Conservation (phyloP, 2,329 filamentous ascomycete species). For the Botrytis paeoniae region DNA sequence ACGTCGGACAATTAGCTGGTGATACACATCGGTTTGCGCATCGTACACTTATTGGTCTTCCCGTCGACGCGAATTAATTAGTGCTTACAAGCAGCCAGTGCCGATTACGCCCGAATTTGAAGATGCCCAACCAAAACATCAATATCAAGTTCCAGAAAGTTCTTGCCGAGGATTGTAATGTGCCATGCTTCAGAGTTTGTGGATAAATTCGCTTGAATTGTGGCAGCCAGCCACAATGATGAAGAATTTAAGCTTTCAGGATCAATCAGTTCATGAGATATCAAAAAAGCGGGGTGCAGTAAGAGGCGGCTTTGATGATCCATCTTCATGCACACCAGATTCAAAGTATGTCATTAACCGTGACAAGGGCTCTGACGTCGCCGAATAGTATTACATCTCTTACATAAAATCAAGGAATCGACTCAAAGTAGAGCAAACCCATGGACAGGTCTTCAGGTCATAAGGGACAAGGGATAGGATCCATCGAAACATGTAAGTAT, state of each 20-base stretch:
- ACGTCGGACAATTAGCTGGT: not conserved
- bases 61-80: not conserved
- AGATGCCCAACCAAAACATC: not conserved
- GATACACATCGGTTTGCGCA: not conserved
- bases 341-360: slow-evolving; percentile 1
- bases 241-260: slow-evolving; percentile 9
- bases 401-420: slow-evolving; percentile 6
- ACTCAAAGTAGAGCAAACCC: not conserved
- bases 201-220: not conserved
- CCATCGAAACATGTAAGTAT: slow-evolving; percentile 10
- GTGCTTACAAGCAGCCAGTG: not conserved
- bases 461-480: not conserved
- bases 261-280: not conserved
- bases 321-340: slow-evolving; percentile 13
- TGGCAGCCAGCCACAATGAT: slow-evolving; percentile 1
- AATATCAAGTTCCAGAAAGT: not conserved
- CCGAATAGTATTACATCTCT: slow-evolving; percentile 14
- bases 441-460: slow-evolving; percentile 8
- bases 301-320: slow-evolving; percentile 10
- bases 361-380: not conserved
- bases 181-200: not conserved
- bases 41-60: not conserved
- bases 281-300: slow-evolving; percentile 8
- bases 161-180: not conserved
- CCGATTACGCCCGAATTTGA: not conserved